Evolutionary conservation across 2,329 filamentous ascomycete species (phyloP), one percentile per base, ranked within the genome.

Genomic region (Fusarium sp.): DNA sequence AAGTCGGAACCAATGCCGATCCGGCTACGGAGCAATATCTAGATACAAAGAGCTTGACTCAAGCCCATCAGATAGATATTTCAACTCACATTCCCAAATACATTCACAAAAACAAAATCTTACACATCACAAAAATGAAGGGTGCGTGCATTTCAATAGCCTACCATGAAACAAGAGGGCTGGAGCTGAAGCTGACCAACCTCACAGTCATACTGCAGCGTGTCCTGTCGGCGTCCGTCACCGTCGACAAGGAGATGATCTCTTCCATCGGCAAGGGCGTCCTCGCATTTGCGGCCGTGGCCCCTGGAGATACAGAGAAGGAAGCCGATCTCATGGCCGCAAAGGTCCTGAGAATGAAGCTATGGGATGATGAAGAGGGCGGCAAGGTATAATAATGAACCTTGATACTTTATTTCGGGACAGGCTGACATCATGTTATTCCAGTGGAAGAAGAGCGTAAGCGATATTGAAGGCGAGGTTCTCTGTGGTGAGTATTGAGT

Each of bases 191-290:
- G n/a, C 49, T 73, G 34, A 69, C 54, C 45, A 47, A 45, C 49
- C 13, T 25, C 56, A 42, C 27, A 98, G 96, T 94, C 56, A 93
- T 99, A 64, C 84, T 98, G 55, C 96, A 99, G 82, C 89, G 96
- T 71, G 96, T 99, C 54, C 89, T 97, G 65, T 98, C 94, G 45
- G 95, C 95, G 65, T 98, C 95, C 10, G 96, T 99, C 74, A 96
- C 94, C 3, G 95, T 99, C 55, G 94, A 99, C 78, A 92, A 93
- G 77, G 87, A 97, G 78, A 83, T 97, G 30, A 88, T 99, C 47
- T 98, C 96, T 2, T 92, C 92, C 5, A 98, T 99, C 75, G 93
- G 93, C 63, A 93, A 91, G 80, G 96, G 96, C 30, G 83, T 99
- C 45, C 85, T 99, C 9, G 93, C 98, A 32, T 92, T 99, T 78